Evolutionary conservation across 176 grass and related monocot genomes (phyloP).

Genomic region (Lolium rigidum): DNA sequence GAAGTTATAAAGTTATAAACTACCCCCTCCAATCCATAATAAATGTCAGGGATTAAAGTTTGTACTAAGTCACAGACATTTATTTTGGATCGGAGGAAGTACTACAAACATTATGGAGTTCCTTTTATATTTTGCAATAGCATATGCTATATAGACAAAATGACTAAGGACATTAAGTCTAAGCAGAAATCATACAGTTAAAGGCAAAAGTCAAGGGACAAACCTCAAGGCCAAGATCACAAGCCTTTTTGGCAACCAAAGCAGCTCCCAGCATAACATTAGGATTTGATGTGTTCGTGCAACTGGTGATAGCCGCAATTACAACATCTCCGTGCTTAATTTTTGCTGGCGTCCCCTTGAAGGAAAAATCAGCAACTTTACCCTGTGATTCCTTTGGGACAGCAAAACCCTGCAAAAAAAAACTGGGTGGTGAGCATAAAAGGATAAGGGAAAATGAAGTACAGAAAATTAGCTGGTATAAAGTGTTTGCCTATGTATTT

Average conservation of each 20-base stretch:
- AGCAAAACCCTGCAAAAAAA: conserved; percentile 85
- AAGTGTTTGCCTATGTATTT: not conserved
- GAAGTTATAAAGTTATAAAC: conserved; percentile 14
- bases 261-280: conserved; percentile 98
- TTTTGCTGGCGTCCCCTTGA: conserved; percentile 80
- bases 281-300: conserved; percentile 99
- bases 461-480: conserved; percentile 12
- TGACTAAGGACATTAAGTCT: not conserved
- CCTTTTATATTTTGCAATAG: conserved; percentile 28
- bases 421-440: conserved; percentile 26
- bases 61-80: too few relatives aligned
- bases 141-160: not conserved
- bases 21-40: not conserved
- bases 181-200: conserved; percentile 22
- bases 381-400: conserved; percentile 91
- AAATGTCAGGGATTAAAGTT: too few relatives aligned
- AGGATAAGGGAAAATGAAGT: not conserved
- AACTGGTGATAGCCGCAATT: conserved; percentile 98
- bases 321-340: conserved; percentile 98
- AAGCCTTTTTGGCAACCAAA: conserved; percentile 97
- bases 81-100: not conserved
- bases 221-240: conserved; percentile 96
- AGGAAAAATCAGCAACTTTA: conserved; percentile 89
- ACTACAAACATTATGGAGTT: conserved; percentile 3
- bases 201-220: not conserved